Evolutionary conservation across 192 early-diverging fungal genomes (phyloP).

Genomic region (Podila horticola): DNA sequence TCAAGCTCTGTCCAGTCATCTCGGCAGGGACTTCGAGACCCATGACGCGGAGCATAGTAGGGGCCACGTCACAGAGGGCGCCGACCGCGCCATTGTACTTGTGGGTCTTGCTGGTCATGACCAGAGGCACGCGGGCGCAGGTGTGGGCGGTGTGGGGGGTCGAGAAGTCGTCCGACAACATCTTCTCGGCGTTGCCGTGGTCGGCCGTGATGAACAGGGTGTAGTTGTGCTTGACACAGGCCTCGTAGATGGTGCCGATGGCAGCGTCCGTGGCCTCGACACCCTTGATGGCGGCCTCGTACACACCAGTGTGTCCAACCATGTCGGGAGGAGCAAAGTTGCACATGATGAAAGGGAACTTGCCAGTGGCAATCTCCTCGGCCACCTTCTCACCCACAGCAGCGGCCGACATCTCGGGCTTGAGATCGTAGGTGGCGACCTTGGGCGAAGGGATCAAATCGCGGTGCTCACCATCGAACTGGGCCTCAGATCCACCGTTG

Average conservation of each 20-base stretch:
- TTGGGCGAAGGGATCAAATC: constrained; percentile 91
- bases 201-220: constrained; percentile 96
- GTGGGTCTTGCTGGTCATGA: constrained; percentile 75
- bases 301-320: constrained; percentile 98
- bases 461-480: constrained; percentile 90
- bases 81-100: constrained; percentile 71
- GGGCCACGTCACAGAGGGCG: constrained; percentile 95
- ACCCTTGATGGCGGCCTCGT: constrained; percentile 90
- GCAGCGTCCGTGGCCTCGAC: constrained; percentile 96
- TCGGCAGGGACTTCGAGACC: constrained; percentile 92
- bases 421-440: constrained; percentile 97
- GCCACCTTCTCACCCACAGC: constrained; percentile 93
- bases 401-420: constrained; percentile 95
- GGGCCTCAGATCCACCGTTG: constrained; percentile 96
- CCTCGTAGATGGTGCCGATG: constrained; percentile 93
- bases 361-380: constrained; percentile 75
- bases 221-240: constrained; percentile 90
- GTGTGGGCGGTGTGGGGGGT: constrained; percentile 99
- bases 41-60: constrained; percentile 93
- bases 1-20: constrained; percentile 83
- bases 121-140: constrained; percentile 87
- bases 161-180: constrained; percentile 84
- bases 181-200: constrained; percentile 99
- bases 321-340: constrained; percentile 99
- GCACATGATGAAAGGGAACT: constrained; percentile 97